Evolutionary conservation across 2,329 filamentous ascomycete genomes (phyloP).

Genomic region (Beauveria scarabaeidicola): DNA sequence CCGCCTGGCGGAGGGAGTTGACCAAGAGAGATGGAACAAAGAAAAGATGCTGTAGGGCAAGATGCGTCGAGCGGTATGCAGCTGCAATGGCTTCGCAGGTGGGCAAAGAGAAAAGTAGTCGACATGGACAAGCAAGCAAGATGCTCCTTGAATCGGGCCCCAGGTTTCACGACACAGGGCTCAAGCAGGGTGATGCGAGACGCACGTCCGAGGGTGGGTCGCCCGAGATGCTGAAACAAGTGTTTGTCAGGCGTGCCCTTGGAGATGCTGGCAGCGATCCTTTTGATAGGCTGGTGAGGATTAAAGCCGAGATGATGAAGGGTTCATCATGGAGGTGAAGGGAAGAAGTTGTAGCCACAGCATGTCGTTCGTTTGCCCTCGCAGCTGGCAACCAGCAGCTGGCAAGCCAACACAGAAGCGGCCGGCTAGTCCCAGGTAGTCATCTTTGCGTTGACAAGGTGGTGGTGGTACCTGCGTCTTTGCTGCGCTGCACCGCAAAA

Average conservation of each 20-base stretch:
- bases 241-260: background rate
- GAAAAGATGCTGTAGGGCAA: background rate
- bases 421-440: background rate
- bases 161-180: slow-evolving; percentile 5
- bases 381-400: background rate
- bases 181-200: slow-evolving; percentile 8
- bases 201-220: slow-evolving; percentile 7
- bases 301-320: background rate
- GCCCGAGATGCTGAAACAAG: slow-evolving; percentile 4
- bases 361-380: background rate
- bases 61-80: background rate
- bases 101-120: background rate
- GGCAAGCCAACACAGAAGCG: background rate
- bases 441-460: background rate
- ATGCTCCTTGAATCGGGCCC: background rate
- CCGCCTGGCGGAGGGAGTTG: background rate
- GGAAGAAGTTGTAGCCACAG: background rate
- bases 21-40: background rate
- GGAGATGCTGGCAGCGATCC: background rate
- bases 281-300: background rate
- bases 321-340: background rate
- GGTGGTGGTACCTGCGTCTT: slow-evolving; percentile 2
- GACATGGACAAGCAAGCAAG: background rate
- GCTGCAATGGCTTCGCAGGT: background rate
- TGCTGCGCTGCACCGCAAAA: background rate